phyloP scores from a whole-genome alignment of 1,284 basidiomycete species.

The Cystobasidium pallidum region DNA sequence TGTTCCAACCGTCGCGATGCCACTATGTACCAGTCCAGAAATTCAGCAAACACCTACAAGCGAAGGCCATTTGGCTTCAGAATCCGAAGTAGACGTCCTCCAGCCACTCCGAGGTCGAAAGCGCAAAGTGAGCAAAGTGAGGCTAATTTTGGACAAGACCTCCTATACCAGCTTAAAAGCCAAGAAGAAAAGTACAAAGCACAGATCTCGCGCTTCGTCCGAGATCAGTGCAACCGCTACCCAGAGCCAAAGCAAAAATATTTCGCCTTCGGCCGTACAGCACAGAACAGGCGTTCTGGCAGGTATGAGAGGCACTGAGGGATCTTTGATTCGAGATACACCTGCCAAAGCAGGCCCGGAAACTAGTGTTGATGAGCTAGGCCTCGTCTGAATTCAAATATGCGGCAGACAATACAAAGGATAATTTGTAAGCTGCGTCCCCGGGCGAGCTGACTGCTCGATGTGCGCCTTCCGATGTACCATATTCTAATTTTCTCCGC shows the following conservation, averaged over 20 bases:
- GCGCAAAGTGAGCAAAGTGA: background rate
- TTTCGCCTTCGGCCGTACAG: background rate
- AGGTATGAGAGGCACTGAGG: conserved; percentile 28
- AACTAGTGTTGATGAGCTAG: conserved; percentile 11
- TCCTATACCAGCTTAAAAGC: background rate
- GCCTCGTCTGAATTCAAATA: background rate
- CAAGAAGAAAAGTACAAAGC: background rate
- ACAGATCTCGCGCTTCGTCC: background rate
- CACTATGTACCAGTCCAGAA: background rate
- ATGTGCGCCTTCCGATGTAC: background rate
- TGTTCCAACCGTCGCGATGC: background rate
- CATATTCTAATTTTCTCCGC: background rate
- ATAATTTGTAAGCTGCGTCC: too few species aligned
- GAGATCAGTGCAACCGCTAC: background rate
- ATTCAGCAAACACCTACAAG: conserved; percentile 12
- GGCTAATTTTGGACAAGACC: too few species aligned
- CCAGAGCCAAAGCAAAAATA: background rate
- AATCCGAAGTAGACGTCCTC: conserved; percentile 5
- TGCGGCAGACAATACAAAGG: background rate
- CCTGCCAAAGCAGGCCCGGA: conserved; percentile 29
- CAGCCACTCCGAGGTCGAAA: background rate
- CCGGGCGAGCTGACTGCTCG: too few species aligned
- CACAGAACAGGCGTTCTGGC: background rate
- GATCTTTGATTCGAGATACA: conserved; percentile 32
- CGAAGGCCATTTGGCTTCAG: conserved; percentile 8